Evolutionary conservation across 768 basidiomycete genomes (phyloP), one percentile per base, ranked within the genome.

Genomic region (Sporobolomyces phaffii): DNA sequence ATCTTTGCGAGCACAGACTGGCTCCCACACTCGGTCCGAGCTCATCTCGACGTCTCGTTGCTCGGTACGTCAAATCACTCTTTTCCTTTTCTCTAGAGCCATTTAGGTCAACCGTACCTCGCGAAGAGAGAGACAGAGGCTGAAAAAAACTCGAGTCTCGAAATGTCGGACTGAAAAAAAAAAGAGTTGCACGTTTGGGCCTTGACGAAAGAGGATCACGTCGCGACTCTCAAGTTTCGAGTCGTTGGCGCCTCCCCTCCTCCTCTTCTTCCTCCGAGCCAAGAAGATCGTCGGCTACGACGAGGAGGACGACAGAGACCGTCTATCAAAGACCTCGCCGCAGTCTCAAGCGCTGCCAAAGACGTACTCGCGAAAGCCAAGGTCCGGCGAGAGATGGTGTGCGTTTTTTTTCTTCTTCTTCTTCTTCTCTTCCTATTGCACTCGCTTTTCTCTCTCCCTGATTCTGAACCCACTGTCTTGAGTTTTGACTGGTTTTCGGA

Each of bases 131-230:
- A n/a, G n/a, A n/a, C n/a, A n/a, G n/a, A n/a, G n/a, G n/a, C n/a
- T n/a, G n/a, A n/a, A n/a, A n/a, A n/a, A n/a, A n/a, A n/a, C n/a
- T n/a, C n/a, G n/a, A n/a, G n/a, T n/a, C n/a, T n/a, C n/a, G n/a
- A n/a, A n/a, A n/a, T n/a, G n/a, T n/a, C n/a, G n/a, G n/a, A n/a
- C n/a, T n/a, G n/a, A n/a, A n/a, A n/a, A n/a, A n/a, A n/a, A n/a
- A n/a, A n/a, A 66, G 65, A 66, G 7, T 38, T 66, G 4, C 65
- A 29, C 29, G 38, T 66, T 53, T 66, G 65, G 65, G n/a, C 38
- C 2, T 36, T 66, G 1, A 50, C 17, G 29, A 43, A 61, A 28
- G 49, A 36, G 24, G 47, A 49, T n/a, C 60, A 34, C 14, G 48
- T 66, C 24, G 65, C 65, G 2, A 66, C 65, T 0, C 31, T 47